phyloP scores from a whole-genome alignment of 2,329 filamentous ascomycete species.

The Ramichloridium luteum region DNA sequence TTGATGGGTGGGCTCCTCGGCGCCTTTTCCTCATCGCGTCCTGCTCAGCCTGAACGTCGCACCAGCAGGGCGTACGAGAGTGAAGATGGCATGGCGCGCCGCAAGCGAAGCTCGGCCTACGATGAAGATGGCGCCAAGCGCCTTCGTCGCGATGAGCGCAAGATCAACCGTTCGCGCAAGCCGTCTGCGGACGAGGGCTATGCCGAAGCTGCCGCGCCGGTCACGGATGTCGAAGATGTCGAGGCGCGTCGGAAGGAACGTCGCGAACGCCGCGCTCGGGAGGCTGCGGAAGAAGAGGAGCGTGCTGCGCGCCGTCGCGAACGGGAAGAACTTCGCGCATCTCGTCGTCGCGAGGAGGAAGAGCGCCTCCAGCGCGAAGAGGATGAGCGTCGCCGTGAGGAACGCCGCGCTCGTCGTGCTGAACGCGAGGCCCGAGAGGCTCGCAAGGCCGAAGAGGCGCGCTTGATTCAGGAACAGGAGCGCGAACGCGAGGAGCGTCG shows the following conservation, averaged over 20 bases:
- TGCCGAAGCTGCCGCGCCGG: slow-evolving; percentile 17
- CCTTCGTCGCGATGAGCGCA: slow-evolving; percentile 26
- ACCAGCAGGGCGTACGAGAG: slow-evolving; percentile 25
- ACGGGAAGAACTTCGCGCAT: slow-evolving; percentile 16
- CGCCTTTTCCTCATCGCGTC: slow-evolving; percentile 21
- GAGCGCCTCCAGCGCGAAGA: slow-evolving; percentile 19
- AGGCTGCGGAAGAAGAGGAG: slow-evolving; percentile 29
- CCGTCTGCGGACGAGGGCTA: slow-evolving; percentile 19
- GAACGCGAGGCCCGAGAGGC: slow-evolving; percentile 21
- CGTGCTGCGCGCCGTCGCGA: slow-evolving; percentile 17
- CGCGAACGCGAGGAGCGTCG: slow-evolving; percentile 19
- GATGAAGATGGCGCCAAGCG: slow-evolving; percentile 25
- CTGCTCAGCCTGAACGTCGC: slow-evolving; percentile 16
- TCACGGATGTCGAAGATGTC: slow-evolving; percentile 21
- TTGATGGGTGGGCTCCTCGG: slow-evolving; percentile 46
- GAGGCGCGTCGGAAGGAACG: slow-evolving; percentile 25
- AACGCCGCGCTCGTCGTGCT: slow-evolving; percentile 18
- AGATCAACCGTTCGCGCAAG: slow-evolving; percentile 21
- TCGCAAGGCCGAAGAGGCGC: slow-evolving; percentile 22
- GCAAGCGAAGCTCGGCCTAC: slow-evolving; percentile 22
- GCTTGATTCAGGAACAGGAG: slow-evolving; percentile 19
- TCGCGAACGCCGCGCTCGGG: slow-evolving; percentile 23
- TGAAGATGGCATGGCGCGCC: slow-evolving; percentile 20
- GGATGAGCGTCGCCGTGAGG: slow-evolving; percentile 18
- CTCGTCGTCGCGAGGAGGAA: slow-evolving; percentile 19